Evolutionary conservation across 2,329 filamentous ascomycete species (phyloP), one percentile per base, ranked within the genome.

Genomic region (Mollisiaceae sp.): DNA sequence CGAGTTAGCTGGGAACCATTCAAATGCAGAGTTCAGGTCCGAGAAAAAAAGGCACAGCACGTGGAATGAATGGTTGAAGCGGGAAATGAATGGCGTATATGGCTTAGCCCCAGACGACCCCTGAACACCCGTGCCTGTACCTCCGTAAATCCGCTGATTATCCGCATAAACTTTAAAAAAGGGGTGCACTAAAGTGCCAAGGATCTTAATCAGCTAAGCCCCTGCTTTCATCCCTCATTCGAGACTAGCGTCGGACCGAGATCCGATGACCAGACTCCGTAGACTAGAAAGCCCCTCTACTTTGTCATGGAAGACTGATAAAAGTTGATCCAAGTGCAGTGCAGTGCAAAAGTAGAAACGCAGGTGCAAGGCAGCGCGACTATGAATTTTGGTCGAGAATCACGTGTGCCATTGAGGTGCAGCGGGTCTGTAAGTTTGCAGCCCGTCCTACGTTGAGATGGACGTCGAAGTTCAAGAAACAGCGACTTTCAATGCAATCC

Each of bases 11-110:
- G 47, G 6, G 12, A 27, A 20, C 47, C 24, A n/a, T 45, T 8
- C n/a, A 8, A 54, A 54, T 27, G 11, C 20, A 54, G 50, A 27
- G 5, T 32, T 32, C 50, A 8, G 18, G 50, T 27, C 32, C 52
- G 52, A 55, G 52, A 12, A 35, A 32, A 32, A 32, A 38, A 24
- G 35, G 52, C 27, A 36, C 52, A 55, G 52, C 52, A 55, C 35
- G 14, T 22, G 35, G 18, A 55, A 55, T 38, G 52, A 55, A 55
- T 55, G 52, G 52, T 35, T 14, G 35, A 32, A 55, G 27, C 24
- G 20, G 52, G 52, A 55, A 54, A 55, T 55, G 52, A 55, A 20
- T 38, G 4, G 52, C 52, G 24, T 8, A 55, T 18, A 55, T n/a
- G 45, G 43, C n/a, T 18, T 45, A 45, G 43, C n/a, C n/a, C 43